These are phyloP conservation scores for Parathielavia appendiculata DNA, from an alignment of 495 filamentous ascomycete species.

Conservation along the genomic window DNA sequence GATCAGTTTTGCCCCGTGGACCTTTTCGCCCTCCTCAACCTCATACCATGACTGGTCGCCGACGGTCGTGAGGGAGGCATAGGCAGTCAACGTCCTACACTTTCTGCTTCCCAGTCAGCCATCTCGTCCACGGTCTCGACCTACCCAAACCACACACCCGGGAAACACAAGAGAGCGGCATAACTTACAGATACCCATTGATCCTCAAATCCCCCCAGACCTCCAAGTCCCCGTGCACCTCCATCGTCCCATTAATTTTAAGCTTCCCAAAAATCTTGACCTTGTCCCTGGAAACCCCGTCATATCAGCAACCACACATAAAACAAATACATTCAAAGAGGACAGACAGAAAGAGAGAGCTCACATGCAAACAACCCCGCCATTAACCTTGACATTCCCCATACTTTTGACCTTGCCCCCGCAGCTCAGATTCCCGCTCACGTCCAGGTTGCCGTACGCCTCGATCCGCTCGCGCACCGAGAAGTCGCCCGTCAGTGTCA, in stretches of 20 bases:
- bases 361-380: slow-evolving; percentile 18
- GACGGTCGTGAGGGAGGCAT: slow-evolving; percentile 37
- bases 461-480: slow-evolving; percentile 34
- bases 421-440: slow-evolving; percentile 33
- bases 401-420: slow-evolving; percentile 38
- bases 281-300: slow-evolving; percentile 30
- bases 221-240: slow-evolving; percentile 34
- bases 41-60: slow-evolving; percentile 38
- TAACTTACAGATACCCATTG: slow-evolving; percentile 36
- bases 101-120: slow-evolving; percentile 23
- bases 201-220: slow-evolving; percentile 37
- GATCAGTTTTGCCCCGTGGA: slow-evolving; percentile 35
- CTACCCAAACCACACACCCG: too few species aligned
- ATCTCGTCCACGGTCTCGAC: neutral
- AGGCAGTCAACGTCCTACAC: slow-evolving; percentile 34
- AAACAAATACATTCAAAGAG: neutral
- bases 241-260: slow-evolving; percentile 32
- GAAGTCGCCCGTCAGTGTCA: slow-evolving; percentile 34
- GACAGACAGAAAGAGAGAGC: slow-evolving; percentile 11
- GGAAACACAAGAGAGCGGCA: neutral
- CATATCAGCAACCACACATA: neutral
- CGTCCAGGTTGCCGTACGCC: slow-evolving; percentile 35
- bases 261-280: slow-evolving; percentile 42
- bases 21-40: slow-evolving; percentile 30
- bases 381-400: slow-evolving; percentile 36